These are phyloP conservation scores for Capsella rubella DNA, from an alignment of 441 rosid genomes.

Conservation along the genomic window DNA sequence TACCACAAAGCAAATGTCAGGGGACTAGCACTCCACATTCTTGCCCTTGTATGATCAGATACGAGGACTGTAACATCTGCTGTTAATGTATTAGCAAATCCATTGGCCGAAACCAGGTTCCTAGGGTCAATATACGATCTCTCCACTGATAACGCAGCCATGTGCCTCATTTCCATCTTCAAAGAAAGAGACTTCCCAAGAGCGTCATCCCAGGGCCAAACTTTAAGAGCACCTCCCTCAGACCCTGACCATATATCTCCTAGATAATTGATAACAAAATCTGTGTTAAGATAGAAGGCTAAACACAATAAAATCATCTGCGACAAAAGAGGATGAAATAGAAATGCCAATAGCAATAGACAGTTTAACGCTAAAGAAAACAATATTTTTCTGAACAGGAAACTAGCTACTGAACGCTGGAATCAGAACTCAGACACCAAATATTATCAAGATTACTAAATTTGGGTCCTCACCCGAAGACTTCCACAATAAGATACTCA, in stretches of 20 bases:
- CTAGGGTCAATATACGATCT: constrained; percentile 71
- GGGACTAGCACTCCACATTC: constrained; percentile 68
- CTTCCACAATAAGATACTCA: constrained; percentile 5
- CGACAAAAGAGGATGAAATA: not conserved
- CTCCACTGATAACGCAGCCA: constrained; percentile 57
- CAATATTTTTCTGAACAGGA: too few species aligned
- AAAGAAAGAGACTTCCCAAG: constrained; percentile 56
- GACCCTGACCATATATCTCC: constrained; percentile 86
- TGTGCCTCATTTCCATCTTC: constrained; percentile 51
- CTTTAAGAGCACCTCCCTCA: constrained; percentile 65
- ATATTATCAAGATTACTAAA: constrained; percentile 3
- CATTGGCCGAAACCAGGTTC: constrained; percentile 54
- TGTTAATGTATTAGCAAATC: constrained; percentile 56
- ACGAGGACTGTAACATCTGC: constrained; percentile 63
- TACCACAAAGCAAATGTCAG: constrained; percentile 69
- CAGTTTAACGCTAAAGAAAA: not conserved
- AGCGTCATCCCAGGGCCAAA: constrained; percentile 78
- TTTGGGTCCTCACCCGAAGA: not conserved
- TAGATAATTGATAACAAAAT: constrained; percentile 39
- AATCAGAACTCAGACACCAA: not conserved
- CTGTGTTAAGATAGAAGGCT: constrained; percentile 11
- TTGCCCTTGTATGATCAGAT: constrained; percentile 63
- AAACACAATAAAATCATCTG: constrained; percentile 1
- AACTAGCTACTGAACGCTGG: too few species aligned
- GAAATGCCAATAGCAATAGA: constrained; percentile 9